Evolutionary conservation across 2,329 filamentous ascomycete species (phyloP).

Genomic region (Furcasterigmium furcatum): DNA sequence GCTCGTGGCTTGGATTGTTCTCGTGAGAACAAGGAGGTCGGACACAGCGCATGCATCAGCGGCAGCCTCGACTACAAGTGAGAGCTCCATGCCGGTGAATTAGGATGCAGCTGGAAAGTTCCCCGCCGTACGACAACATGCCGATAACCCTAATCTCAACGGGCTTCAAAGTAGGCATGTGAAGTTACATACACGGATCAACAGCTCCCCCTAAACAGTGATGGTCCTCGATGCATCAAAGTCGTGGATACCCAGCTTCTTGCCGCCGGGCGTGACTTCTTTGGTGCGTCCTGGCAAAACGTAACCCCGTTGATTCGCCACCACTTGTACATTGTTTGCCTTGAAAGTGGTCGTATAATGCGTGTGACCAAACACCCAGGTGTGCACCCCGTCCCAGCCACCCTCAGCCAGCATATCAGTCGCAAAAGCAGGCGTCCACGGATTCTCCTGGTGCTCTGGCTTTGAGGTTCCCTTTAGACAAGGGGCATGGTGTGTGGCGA

Average conservation of each 20-base stretch:
- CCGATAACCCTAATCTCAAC: too few species aligned
- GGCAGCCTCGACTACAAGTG: too few species aligned
- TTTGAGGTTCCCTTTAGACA: constrained; percentile 42
- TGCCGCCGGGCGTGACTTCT: background rate
- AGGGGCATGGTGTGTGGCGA: constrained; percentile 58
- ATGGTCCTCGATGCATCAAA: too few species aligned
- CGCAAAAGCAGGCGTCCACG: constrained; percentile 47
- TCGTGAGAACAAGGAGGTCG: too few species aligned
- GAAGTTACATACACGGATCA: too few species aligned
- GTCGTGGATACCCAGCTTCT: too few species aligned
- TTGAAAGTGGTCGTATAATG: constrained; percentile 37
- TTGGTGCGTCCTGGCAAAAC: constrained; percentile 17
- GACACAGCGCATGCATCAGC: too few species aligned
- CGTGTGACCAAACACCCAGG: constrained; percentile 47
- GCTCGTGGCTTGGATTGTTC: constrained; percentile 12
- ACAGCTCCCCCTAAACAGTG: too few species aligned
- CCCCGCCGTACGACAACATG: too few species aligned
- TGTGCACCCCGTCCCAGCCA: constrained; percentile 26
- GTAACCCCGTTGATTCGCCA: constrained; percentile 44
- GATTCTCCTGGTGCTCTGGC: constrained; percentile 42
- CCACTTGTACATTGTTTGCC: constrained; percentile 28
- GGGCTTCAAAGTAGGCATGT: too few species aligned
- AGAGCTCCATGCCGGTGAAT: too few species aligned
- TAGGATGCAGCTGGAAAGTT: too few species aligned
- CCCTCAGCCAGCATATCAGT: constrained; percentile 37